These are phyloP conservation scores for Candida germanica DNA, from an alignment of 805 yeast genomes.

Conservation along the genomic window DNA sequence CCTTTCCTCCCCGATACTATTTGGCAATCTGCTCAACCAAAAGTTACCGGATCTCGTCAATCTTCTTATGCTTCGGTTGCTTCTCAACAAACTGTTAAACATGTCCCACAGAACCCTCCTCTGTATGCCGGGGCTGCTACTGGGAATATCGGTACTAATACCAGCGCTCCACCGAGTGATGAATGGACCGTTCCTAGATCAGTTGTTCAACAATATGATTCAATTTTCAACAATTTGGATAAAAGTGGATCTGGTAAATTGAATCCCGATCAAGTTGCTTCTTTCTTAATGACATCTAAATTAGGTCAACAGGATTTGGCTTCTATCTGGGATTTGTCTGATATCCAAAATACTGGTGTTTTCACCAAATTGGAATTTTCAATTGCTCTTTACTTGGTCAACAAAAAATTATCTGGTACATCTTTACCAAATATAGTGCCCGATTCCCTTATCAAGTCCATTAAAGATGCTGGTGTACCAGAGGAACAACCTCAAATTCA, in stretches of 20 bases:
- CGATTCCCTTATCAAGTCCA: constrained; percentile 47
- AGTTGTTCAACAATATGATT: constrained; percentile 74
- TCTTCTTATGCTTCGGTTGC: constrained; percentile 34
- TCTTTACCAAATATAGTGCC: constrained; percentile 80
- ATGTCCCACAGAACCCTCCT: constrained; percentile 17
- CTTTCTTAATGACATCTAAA: constrained; percentile 83
- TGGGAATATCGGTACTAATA: constrained; percentile 3
- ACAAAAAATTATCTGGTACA: constrained; percentile 74
- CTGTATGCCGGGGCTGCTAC: constrained; percentile 7
- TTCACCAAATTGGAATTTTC: constrained; percentile 83
- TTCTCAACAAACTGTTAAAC: constrained; percentile 38
- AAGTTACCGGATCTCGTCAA: constrained; percentile 11
- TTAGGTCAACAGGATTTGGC: constrained; percentile 84
- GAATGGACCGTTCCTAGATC: constrained; percentile 71
- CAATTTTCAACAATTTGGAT: constrained; percentile 77
- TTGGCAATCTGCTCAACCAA: constrained; percentile 33
- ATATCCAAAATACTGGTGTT: constrained; percentile 78
- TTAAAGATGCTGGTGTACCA: constrained; percentile 15
- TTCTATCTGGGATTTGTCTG: constrained; percentile 91
- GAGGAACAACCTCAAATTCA: background rate
- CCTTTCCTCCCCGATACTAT: constrained; percentile 39
- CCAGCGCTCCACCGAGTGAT: constrained; percentile 10
- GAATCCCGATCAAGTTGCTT: constrained; percentile 79
- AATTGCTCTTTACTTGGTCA: constrained; percentile 90
- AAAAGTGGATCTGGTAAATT: constrained; percentile 58